These are phyloP conservation scores for Nigrospora osmanthi DNA, from an alignment of 2,329 filamentous ascomycete genomes.

Conservation along the genomic window DNA sequence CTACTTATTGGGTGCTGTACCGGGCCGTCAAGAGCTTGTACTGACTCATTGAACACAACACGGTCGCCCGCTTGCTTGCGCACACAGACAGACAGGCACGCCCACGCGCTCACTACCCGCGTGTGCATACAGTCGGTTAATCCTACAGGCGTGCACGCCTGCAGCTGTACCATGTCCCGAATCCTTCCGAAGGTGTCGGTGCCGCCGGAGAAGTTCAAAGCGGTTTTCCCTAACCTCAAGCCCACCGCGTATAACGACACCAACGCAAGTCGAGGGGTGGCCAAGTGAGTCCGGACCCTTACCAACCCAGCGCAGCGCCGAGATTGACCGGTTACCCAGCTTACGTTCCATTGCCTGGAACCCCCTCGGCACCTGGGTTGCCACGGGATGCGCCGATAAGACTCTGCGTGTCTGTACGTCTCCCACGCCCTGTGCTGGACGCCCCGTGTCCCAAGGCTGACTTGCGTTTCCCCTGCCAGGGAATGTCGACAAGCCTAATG, in stretches of 20 bases:
- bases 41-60: no score
- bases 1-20: no score
- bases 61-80: no score
- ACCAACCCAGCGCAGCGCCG: background rate
- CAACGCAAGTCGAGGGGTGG: conserved; percentile 15
- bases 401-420: conserved; percentile 64
- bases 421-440: background rate
- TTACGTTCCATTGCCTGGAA: conserved; percentile 85
- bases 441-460: background rate
- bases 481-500: conserved; percentile 70
- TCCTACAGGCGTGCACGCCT: no score
- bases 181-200: conserved; percentile 18
- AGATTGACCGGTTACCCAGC: conserved; percentile 28
- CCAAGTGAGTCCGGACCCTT: conserved; percentile 17
- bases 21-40: no score
- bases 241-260: conserved; percentile 24
- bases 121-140: no score
- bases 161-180: conserved; percentile 15
- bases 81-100: no score
- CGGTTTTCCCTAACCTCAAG: conserved; percentile 19
- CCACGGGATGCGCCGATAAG: conserved; percentile 67
- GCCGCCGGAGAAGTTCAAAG: conserved; percentile 23
- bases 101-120: no score
- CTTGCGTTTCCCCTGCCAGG: conserved; percentile 25
- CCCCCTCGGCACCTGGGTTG: conserved; percentile 72